Conservation (phyloP, 2,329 filamentous ascomycete species). For the Eutypella sp. region DNA sequence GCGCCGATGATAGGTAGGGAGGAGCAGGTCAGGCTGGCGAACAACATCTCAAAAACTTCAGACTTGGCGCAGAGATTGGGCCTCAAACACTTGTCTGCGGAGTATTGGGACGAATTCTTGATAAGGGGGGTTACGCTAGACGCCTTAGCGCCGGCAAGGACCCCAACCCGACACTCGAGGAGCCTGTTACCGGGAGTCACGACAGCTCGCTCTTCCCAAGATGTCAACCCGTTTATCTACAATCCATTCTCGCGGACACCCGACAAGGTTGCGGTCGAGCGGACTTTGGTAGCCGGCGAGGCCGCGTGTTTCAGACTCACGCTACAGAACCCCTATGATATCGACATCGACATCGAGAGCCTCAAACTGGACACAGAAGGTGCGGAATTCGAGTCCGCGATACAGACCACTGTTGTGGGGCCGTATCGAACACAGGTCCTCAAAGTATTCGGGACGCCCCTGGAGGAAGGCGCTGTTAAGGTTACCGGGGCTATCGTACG, state of each 20-base stretch:
- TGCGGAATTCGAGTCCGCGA: conserved; percentile 61
- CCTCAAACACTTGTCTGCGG: conserved; percentile 62
- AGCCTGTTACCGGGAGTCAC: conserved; percentile 47
- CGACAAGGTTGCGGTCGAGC: conserved; percentile 56
- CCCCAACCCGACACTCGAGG: conserved; percentile 61
- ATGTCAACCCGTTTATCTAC: conserved; percentile 85
- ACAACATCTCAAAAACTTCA: conserved; percentile 81
- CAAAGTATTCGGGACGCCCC: conserved; percentile 64
- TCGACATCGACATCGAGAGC: conserved; percentile 84
- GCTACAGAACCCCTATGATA: conserved; percentile 90
- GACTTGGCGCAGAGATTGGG: conserved; percentile 72
- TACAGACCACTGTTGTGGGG: conserved; percentile 64
- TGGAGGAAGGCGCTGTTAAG: conserved; percentile 60
- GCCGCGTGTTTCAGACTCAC: conserved; percentile 72
- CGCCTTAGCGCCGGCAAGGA: conserved; percentile 51
- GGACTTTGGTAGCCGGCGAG: conserved; percentile 74
- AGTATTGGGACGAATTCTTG: conserved; percentile 97
- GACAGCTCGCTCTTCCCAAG: conserved; percentile 49
- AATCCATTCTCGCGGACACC: conserved; percentile 79
- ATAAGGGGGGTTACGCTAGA: conserved; percentile 72
- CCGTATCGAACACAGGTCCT: conserved; percentile 80
- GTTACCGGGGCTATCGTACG: conserved; percentile 76
- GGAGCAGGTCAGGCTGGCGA: conserved; percentile 78
- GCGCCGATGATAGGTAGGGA: conserved; percentile 69
- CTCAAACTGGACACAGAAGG: conserved; percentile 72